Conservation (phyloP, 2,329 filamentous ascomycete genomes). For the Davidsoniella neocaledoniae region DNA sequence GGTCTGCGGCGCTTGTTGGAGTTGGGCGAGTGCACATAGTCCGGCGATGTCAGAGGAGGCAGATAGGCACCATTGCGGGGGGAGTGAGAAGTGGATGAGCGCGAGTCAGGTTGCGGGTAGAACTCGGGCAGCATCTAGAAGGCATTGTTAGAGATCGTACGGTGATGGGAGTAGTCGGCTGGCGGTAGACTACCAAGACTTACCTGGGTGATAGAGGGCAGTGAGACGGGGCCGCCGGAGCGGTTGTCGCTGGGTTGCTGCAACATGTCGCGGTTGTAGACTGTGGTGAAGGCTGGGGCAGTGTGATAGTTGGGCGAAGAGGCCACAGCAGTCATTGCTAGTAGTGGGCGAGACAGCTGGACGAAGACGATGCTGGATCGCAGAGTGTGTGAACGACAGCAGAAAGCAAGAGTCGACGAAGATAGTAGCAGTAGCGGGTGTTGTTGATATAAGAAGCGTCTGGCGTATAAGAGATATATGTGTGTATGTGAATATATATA, state of each 20-base stretch:
- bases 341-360: too few relatives aligned
- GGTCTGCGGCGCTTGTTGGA: slow-evolving; percentile 29
- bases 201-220: slow-evolving; percentile 39
- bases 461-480: too few relatives aligned
- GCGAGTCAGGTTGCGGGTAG: slow-evolving; percentile 18
- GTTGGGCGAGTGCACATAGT: slow-evolving; percentile 33
- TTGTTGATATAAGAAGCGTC: too few relatives aligned
- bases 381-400: too few relatives aligned
- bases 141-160: background rate
- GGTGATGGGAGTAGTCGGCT: background rate
- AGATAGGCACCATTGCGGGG: slow-evolving; percentile 17
- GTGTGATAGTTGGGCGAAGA: too few relatives aligned
- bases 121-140: slow-evolving; percentile 21
- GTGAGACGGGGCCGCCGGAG: slow-evolving; percentile 25
- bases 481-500: too few relatives aligned
- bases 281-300: too few relatives aligned
- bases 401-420: too few relatives aligned
- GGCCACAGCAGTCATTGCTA: too few relatives aligned
- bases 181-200: slow-evolving; percentile 4
- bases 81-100: slow-evolving; percentile 20
- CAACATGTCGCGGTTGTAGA: slow-evolving; percentile 26
- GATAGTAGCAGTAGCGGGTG: too few relatives aligned
- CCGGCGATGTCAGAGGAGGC: slow-evolving; percentile 23
- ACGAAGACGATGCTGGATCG: too few relatives aligned
- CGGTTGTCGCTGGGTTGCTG: slow-evolving; percentile 21